Evolutionary conservation across 768 basidiomycete genomes (phyloP), one percentile per base, ranked within the genome.

Genomic region (Boletus reticuloceps): DNA sequence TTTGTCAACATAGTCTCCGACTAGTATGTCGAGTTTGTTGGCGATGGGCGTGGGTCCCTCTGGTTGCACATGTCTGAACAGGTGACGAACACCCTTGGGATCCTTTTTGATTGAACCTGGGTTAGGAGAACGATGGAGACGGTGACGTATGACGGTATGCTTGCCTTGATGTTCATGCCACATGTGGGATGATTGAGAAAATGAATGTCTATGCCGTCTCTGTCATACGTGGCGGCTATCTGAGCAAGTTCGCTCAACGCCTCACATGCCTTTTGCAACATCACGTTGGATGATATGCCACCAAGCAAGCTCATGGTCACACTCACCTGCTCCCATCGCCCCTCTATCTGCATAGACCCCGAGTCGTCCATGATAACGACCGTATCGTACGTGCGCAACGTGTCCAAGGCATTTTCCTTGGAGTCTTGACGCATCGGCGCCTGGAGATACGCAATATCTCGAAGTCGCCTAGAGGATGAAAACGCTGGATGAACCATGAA

Each of bases 321-420:
- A 29, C 29, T 9, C 29, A 83, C 83, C 73, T 83, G 81, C 13
- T 57, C 47, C 85, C 85, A 87, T 12, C 72, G 69, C 2, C 47
- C 44, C 3, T 75, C 76, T 6, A 48, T 45, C 17, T 60, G 53
- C 85, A 86, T 86, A 4, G 83, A 84, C 8, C 65, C 66, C 5
- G 85, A 86, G 64, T 86, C 85, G 65, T 85, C 83, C 51, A 87
- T 73, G 39, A 86, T 64, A 42, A 86, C 68, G 12, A 84, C 75
- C 0, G 83, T 86, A 51, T 86, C 75, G 56, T 82, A 86, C 50
- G 74, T 66, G 31, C 67, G 59, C 6, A 84, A 64, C 34, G 67
- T 73, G 31, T 77, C 68, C 1, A 71, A 47, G 1, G 67, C 71
- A 13, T 71, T 58, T 51, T 71, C 71, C 42, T 54, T 58, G 0